phyloP scores from a whole-genome alignment of 1,139 yeast genomes.

The Saccharomyces pastorianus region DNA sequence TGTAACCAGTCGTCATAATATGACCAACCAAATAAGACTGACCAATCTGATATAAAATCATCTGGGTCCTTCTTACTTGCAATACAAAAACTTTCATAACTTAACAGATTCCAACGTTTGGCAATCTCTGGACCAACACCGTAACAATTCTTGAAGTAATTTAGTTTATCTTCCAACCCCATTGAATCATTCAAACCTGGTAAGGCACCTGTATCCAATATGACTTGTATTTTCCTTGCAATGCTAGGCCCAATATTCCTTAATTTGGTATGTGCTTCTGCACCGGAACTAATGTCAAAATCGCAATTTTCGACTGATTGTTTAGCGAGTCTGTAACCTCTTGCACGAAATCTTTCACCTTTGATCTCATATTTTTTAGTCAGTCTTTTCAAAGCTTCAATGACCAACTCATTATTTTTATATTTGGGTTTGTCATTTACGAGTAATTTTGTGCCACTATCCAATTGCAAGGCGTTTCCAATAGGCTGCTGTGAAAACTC shows the following conservation, averaged over 20 bases:
- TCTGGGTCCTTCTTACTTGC: conserved; percentile 27
- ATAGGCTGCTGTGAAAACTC: not conserved
- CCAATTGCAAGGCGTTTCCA: not conserved
- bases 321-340: conserved; percentile 44
- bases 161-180: conserved; percentile 28
- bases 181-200: conserved; percentile 33
- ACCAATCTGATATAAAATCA: conserved; percentile 30
- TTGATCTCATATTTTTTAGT: conserved; percentile 33
- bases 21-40: conserved; percentile 40
- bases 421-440: conserved; percentile 5
- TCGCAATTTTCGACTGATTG: conserved; percentile 30
- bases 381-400: conserved; percentile 35
- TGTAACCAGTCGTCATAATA: conserved; percentile 46
- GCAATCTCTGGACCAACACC: conserved; percentile 49
- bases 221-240: conserved; percentile 43
- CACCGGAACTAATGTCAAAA: conserved; percentile 33
- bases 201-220: conserved; percentile 37
- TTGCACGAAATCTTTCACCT: conserved; percentile 39
- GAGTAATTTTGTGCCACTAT: not conserved
- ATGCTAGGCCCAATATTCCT: conserved; percentile 42
- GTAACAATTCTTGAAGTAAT: conserved; percentile 39
- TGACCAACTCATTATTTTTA: conserved; percentile 34
- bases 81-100: conserved; percentile 38
- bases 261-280: conserved; percentile 35
- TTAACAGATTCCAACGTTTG: conserved; percentile 37